Base-by-base conservation (phyloP, 2,329 filamentous ascomycete genomes). In the Aspergillus neoniger region DNA sequence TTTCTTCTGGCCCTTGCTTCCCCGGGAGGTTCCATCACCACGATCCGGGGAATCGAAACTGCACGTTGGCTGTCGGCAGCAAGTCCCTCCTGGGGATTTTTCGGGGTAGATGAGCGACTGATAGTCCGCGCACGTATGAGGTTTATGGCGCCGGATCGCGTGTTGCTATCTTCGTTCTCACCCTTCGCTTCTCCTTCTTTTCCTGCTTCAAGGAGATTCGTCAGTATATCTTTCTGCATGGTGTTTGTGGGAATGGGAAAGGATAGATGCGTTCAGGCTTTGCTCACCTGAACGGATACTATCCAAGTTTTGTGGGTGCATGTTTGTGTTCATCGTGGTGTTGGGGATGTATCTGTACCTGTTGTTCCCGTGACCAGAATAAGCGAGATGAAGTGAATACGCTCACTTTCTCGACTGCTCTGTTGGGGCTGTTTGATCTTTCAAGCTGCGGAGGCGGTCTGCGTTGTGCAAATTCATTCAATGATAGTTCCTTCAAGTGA, bases 81-180 rank as follows among this genome's bases (percentile, higher is more conserved):
- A 19, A 15, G 9, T 0, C 17, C 14, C 15, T 52, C 49, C 14
- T 36, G 19, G 14, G 52, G 3, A 12, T 55, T 39, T 21, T 43
- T 55, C 19, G 52, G 43, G 15, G 32, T 36, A 5, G 32, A 25
- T 17, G 57, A 44, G 4, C 65, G 60, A 50, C 53, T 54, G 32
- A 55, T 23, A 15, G 66, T 65, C 30, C 61, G 49, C 43, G 60
- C 44, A 19, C 62, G 62, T 39, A 68, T 55, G 28, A 67, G 55
- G 32, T 51, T 48, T 21, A 67, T 62, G 6, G 60, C 63, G 52
- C 63, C 55, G 19, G 57, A 41, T 7, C 64, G 65, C 30, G 53
- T 52, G 28, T 60, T 61, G 41, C 54, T 28, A 14, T 60, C 50
- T 25, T 62, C 47, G 17, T 28, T 1, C n/a, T 43, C 15, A 36